Percentiles rank a stretch among this genome's conserved stretches.
phyloP scores from a whole-genome alignment of 352 stramenopile genomes.

The Globisporangium canariense region DNA sequence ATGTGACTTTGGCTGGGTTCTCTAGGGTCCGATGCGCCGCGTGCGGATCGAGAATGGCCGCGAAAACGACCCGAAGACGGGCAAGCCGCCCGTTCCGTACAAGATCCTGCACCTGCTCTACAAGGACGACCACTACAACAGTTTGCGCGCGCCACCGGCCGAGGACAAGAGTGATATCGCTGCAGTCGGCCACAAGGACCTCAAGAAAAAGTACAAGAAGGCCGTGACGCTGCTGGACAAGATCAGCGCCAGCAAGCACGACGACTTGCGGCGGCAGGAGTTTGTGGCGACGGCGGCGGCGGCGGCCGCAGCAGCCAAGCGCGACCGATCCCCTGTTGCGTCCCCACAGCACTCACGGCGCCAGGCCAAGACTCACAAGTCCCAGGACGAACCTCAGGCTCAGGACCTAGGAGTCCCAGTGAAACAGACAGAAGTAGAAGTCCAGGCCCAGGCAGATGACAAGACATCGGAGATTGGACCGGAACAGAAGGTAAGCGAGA shows the following conservation, averaged over 20 bases:
- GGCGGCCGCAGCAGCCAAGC: conserved; percentile 6
- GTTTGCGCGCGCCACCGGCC: conserved; percentile 22
- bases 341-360: conserved; percentile 1
- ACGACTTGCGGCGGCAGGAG: neutral
- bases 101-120: conserved; percentile 46
- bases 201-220: neutral
- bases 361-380: neutral
- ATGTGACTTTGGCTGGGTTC: neutral
- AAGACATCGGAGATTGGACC: neutral
- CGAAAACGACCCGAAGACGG: conserved; percentile 16
- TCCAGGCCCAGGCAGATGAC: neutral
- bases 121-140: conserved; percentile 54
- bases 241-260: neutral
- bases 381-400: neutral
- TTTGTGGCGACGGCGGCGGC: neutral
- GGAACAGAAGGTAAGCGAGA: conserved; percentile 8
- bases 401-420: neutral
- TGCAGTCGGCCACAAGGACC: neutral
- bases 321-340: conserved; percentile 14
- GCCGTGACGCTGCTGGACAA: neutral
- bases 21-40: conserved; percentile 31
- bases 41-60: conserved; percentile 40
- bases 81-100: conserved; percentile 19
- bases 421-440: neutral
- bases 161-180: neutral